Base-by-base conservation (phyloP, 164 flowering plant genomes). In the Berberis vulgaris region DNA sequence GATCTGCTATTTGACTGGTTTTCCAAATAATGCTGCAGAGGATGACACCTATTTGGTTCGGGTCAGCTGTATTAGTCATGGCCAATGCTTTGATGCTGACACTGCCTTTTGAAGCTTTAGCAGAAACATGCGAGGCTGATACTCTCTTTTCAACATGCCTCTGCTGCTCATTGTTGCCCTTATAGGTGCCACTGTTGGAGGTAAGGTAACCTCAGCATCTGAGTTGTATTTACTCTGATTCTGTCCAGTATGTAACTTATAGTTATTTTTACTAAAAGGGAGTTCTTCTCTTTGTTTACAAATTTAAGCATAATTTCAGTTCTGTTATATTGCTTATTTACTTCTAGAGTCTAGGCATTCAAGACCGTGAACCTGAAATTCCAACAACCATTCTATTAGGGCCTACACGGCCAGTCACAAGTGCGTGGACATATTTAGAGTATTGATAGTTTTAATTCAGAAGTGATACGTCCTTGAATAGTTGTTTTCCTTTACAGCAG, bases 181-280 rank as follows among this genome's bases (percentile, higher is more conserved):
- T 57, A 60, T 86, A 43, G 97, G 97, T 42, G 96, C 96, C 61
- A 78, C 87, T 53, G 96, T 91, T 74, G 97, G 96, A 83, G 96
- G 96, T 90, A 71, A 60, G 69, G 61, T 57, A 47, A 62, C 44
- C 38, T 55, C 45, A 5, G 40, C 45, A 50, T 26, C 1, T 50
- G 11, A 9, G 3, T 11, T 1, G 3, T 52, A 26, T 7, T 52
- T 12, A 10, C 10, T 26, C 54, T 5, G 26, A 26, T 26, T 26
- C 26, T 26, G 26, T 11, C 3, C 54, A 9, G 3, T 58, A 43
- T 10, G 45, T 41, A 7, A 40, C 49, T n/a, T 57, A 26, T 10
- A 5, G 38, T 11, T 6, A 11, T 47, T 11, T 1, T 47, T 47
- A 11, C 2, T 47, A 6, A 6, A 11, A 6, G 50, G 10, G 10